Base-by-base conservation (phyloP, 1,139 yeast species). In the Pichia sorboxylosa region DNA sequence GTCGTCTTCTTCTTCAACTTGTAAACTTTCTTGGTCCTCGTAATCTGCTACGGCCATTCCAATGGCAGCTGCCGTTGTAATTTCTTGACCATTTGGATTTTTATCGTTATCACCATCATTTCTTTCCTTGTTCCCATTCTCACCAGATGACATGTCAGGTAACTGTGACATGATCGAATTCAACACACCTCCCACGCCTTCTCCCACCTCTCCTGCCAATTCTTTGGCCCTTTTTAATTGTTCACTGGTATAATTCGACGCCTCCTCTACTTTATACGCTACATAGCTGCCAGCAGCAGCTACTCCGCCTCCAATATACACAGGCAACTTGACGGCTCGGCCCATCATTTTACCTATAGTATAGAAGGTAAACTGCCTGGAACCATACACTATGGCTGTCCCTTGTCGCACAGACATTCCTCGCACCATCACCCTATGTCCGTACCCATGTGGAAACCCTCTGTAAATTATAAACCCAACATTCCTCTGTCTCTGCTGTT, bases 231-330 rank as follows among this genome's bases (percentile, higher is more conserved):
- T 63, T 7, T 65, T 63, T 29, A 85, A 48, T 51, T 72, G 72
- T 39, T 81, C 94, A 34, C 64, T 65, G 0, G 95, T 72, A 46
- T 69, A 83, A 27, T 55, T 63, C 1, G 84, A 67, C 0, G 93
- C 94, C 55, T 87, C 93, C 38, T 85, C 94, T 4, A 85, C 81
- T 54, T 90, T 87, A 54, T 85, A 85, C 19, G 87, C 84, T 29
- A 85, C 77, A 51, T 85, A 90, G 4, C 94, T 80, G 1, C 95
- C 94, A 4, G 94, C 94, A 7, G 96, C 97, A 1, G 94, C 95
- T 28, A 85, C 57, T 0, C 94, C 84, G 7, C 95, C 93, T 2
- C 95, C 95, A 1, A 83, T 59, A 43, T 83, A 83, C 0, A 84
- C 87, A 0, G 93, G 93, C 2, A 80, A 55, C 38, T 71, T 69